Base-by-base conservation (phyloP, 106 monocot species). In the Allium cepa region DNA sequence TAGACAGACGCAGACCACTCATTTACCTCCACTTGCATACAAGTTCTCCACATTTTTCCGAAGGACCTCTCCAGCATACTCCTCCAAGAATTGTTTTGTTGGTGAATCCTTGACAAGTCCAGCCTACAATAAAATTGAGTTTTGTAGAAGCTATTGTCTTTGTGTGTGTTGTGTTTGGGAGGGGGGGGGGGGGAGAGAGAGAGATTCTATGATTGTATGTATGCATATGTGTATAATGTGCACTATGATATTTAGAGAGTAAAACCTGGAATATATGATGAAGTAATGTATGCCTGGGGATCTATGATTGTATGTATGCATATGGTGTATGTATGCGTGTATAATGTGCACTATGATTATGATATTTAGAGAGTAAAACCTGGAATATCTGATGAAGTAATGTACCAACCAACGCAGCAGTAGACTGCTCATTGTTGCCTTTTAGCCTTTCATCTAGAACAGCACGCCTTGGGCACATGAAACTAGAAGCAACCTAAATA, bases 261-360 rank as follows among this genome's bases (percentile, higher is more conserved):
- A n/a, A 58, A 86, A 99, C 99, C 99, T 99, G 93, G 75, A 99
- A 99, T 16, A 99, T 81, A 70, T 99, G 99, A 83, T 99, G 99
- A 72, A 99, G 99, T 84, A 99, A 50, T 51, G 87, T 93, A 57
- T 22, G 22, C 22, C 22, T 22, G 22, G 22, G 22, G 22, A 22
- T 22, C 22, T 22, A 22, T 22, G 22, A 22, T 22, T 22, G 22
- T 22, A 22, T 22, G 22, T 22, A 22, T 22, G 22, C 22, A 22
- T 22, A 22, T 22, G 22, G 22, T 22, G 22, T 22, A 22, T 22
- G 22, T 22, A 22, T 1, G 36, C 3, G 36, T 5, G 3, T 4
- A 36, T 36, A 36, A 36, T 36, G 36, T 36, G 36, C 36, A 36
- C 4, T 36, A 36, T 36, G 36, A 5, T 36, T 36, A 36, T 36